These are phyloP conservation scores for Camellia granthamiana DNA, from an alignment of 148 eudicot genomes.

Conservation along the genomic window DNA sequence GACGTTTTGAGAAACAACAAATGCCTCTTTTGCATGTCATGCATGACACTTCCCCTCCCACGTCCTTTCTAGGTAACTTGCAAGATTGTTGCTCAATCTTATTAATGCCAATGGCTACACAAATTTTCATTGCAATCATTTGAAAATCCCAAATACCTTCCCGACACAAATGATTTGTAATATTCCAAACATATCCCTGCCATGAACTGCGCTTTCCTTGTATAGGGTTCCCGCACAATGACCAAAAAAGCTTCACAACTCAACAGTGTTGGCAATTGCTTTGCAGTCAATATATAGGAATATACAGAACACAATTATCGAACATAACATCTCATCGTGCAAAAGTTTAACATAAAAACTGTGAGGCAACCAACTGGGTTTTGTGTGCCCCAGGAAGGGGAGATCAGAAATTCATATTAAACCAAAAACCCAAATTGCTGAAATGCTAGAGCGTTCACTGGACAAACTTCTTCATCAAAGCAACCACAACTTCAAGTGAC, in stretches of 20 bases:
- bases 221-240: neutral
- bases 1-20: neutral
- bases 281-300: neutral
- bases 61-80: neutral
- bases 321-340: no score
- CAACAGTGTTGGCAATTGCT: neutral
- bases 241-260: neutral
- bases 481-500: neutral
- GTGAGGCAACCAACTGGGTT: neutral
- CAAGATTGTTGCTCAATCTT: neutral
- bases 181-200: neutral
- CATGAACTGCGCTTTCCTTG: neutral
- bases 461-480: neutral
- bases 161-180: neutral
- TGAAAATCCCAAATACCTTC: neutral
- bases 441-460: neutral
- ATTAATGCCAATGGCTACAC: neutral
- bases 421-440: neutral
- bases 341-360: neutral
- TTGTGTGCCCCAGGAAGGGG: neutral
- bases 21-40: neutral
- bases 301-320: neutral
- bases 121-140: neutral
- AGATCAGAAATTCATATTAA: slow-evolving; percentile 9
- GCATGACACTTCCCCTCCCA: neutral